Percentiles rank a stretch among this genome's conserved stretches.
Evolutionary conservation across 2,329 filamentous ascomycete species (phyloP).

Genomic region (Alternaria rosae): DNA sequence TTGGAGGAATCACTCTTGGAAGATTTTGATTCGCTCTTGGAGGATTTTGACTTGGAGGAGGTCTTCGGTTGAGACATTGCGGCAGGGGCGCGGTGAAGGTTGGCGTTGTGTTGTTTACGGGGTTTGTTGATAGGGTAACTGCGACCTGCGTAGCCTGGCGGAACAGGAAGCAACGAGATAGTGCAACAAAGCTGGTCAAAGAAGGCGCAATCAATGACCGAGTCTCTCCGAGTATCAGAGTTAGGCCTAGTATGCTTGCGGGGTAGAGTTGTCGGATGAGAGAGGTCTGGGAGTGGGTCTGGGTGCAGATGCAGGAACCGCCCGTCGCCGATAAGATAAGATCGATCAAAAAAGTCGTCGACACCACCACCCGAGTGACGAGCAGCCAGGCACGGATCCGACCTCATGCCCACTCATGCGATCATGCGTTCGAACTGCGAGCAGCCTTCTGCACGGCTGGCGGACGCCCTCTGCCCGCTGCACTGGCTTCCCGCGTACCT

Average conservation of each 20-base stretch:
- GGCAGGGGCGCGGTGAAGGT: slow-evolving; percentile 11
- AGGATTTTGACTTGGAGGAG: slow-evolving; percentile 21
- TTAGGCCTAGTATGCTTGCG: slow-evolving; percentile 4
- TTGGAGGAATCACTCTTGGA: slow-evolving; percentile 76
- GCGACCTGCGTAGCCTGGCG: neutral
- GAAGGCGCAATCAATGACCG: neutral
- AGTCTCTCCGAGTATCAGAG: neutral
- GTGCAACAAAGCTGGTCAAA: neutral
- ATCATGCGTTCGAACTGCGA: slow-evolving; percentile 57
- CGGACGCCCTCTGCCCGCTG: slow-evolving; percentile 37
- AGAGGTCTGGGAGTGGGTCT: slow-evolving; percentile 21
- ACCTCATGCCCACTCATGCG: slow-evolving; percentile 55
- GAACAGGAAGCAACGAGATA: neutral
- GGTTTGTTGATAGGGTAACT: slow-evolving; percentile 44
- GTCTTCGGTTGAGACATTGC: slow-evolving; percentile 44
- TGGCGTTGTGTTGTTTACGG: slow-evolving; percentile 32
- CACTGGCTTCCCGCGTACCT: slow-evolving; percentile 20
- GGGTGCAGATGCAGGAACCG: slow-evolving; percentile 18
- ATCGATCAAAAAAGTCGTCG: slow-evolving; percentile 15
- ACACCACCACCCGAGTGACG: slow-evolving; percentile 8
- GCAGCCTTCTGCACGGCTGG: slow-evolving; percentile 51
- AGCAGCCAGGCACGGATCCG: slow-evolving; percentile 13
- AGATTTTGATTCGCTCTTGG: slow-evolving; percentile 42
- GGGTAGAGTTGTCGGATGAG: slow-evolving; percentile 2
- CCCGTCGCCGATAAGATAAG: slow-evolving; percentile 34